phyloP scores from a whole-genome alignment of 805 yeast species.

The Kodamaea laetipori region DNA sequence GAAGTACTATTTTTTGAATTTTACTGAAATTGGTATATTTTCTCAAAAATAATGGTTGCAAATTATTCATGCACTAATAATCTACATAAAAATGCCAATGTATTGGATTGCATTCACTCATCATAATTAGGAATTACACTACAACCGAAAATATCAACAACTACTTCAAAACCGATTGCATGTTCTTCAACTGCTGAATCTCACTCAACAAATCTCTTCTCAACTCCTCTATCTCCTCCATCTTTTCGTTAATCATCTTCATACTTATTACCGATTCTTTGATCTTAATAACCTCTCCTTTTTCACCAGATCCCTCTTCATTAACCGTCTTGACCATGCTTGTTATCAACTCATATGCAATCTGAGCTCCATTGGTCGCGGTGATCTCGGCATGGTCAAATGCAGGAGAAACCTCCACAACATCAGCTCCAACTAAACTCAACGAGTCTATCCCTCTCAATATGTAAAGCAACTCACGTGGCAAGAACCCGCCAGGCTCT shows the following conservation, averaged over 20 bases:
- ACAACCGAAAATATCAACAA: no score
- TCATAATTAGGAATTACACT: no score
- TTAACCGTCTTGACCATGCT: conserved; percentile 63
- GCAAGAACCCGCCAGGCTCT: conserved; percentile 61
- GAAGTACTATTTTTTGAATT: no score
- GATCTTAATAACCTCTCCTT: conserved; percentile 1
- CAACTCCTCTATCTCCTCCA: conserved; percentile 19
- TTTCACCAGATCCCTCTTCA: background rate
- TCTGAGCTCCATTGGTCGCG: conserved; percentile 69
- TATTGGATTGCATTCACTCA: no score
- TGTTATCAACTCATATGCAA: conserved; percentile 69
- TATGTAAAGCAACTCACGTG: conserved; percentile 53
- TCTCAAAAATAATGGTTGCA: no score
- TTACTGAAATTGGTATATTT: no score
- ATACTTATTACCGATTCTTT: background rate
- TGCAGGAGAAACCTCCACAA: conserved; percentile 64
- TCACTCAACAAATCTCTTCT: conserved; percentile 13
- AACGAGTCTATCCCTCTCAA: conserved; percentile 47
- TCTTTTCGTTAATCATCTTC: conserved; percentile 8
- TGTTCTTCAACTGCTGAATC: conserved; percentile 13
- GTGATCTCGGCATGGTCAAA: conserved; percentile 68
- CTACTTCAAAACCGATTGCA: conserved; percentile 5
- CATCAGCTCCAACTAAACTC: conserved; percentile 56
- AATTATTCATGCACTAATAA: no score
- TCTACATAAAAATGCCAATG: no score